Conservation (phyloP, 345 rosid species). For the Cardamine occulta region DNA sequence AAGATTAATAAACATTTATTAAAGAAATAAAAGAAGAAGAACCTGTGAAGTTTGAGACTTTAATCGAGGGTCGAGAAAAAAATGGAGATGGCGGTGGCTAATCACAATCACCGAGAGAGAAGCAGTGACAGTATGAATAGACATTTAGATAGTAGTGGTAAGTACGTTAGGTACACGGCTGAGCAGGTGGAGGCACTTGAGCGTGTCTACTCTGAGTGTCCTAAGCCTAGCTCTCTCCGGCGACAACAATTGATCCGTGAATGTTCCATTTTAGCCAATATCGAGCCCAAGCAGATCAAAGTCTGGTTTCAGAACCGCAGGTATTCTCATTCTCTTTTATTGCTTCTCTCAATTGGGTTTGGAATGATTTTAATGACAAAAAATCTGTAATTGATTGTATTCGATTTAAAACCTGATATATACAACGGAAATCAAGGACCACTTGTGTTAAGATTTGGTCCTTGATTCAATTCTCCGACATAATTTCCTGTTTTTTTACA, state of each 20-base stretch:
- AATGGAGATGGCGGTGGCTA: constrained; percentile 87
- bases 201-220: constrained; percentile 72
- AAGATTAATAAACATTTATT: constrained; percentile 41
- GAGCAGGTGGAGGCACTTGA: constrained; percentile 46
- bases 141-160: constrained; percentile 72
- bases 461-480: constrained; percentile 27
- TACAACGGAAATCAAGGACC: constrained; percentile 7
- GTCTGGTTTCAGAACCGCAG: constrained; percentile 99
- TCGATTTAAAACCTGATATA: constrained; percentile 4
- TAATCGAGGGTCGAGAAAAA: not conserved
- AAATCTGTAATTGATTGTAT: not conserved
- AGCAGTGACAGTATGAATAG: constrained; percentile 77
- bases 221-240: constrained; percentile 92
- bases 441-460: constrained; percentile 17
- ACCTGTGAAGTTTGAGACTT: constrained; percentile 27
- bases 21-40: constrained; percentile 32
- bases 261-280: constrained; percentile 86
- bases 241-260: constrained; percentile 96
- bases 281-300: constrained; percentile 99
- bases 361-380: no score
- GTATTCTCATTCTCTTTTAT: constrained; percentile 35
- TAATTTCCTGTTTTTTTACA: not conserved
- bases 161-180: constrained; percentile 66
- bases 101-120: constrained; percentile 68
- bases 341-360: not conserved